Evolutionary conservation across 2,329 filamentous ascomycete genomes (phyloP), one percentile per base, ranked within the genome.

Genomic region (Hypoxylon sp.): DNA sequence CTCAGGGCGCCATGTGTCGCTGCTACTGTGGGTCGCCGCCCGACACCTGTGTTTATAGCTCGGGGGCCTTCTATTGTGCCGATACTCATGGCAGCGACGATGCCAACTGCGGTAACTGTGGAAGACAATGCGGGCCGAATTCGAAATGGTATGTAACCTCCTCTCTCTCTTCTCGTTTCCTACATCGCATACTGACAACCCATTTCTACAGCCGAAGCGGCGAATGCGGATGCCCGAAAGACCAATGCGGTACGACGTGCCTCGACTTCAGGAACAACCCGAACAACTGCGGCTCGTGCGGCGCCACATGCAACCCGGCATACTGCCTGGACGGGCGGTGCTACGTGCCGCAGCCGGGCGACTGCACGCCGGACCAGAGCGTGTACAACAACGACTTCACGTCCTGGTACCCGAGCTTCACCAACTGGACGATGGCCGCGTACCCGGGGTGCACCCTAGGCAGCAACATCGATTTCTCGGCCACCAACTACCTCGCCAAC

Each of bases 81-180:
- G 56, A 59, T 48, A 53, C 48, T n/a, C 56, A 59, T 13, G 56
- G 56, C 15, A 30, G 20, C 19, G 56, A 59, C 15, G 56, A 59
- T 41, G 32, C 56, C 20, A 59, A 59, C 56, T 59, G 56, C 17
- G 56, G 56, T 24, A 59, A 59, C 49, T 59, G 56, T 37, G 56
- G 56, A 48, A 47, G 56, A 17, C 56, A 59, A 15, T 59, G 56
- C 22, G 56, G 56, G 13, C 56, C 56, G 20, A 59, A 59, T 26
- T 59, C 56, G 11, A 59, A 59, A 28, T 59, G 54, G 53, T 56
- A 41, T 22, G 44, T 56, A 28, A 10, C 37, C 30, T n/a, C n/a
- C n/a, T 34, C 13, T 15, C 32, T 32, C 3, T 32, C 11, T 28
- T 32, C 30, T 10, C 26, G 20, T n/a, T 15, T 15, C n/a, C 11